Base-by-base conservation (phyloP, 2,329 filamentous ascomycete genomes). In the Penicillium concentricum region DNA sequence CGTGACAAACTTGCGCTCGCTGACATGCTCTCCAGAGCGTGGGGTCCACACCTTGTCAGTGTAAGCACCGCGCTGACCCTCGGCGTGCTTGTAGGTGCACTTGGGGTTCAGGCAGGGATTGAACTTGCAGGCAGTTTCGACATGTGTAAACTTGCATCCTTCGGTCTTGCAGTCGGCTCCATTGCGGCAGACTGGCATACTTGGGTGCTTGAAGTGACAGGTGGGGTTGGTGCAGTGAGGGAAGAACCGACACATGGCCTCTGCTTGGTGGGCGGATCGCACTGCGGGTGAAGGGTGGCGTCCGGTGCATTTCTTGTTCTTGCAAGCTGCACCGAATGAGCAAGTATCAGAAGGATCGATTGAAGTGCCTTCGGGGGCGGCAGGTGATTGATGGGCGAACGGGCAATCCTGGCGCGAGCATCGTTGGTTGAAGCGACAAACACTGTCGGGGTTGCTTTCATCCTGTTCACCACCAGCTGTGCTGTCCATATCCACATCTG, bases 361-460 rank as follows among this genome's bases (percentile, higher is more conserved):
- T 0, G 87, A 82, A 2, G 84, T 84, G 28, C 89, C 90, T 2
- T 88, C 87, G 4, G 91, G 89, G 32, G 93, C 92, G 2, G 90
- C 92, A 2, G 94, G 92, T 16, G 92, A 96, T 77, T 97, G 93
- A 70, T 99, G 94, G 18, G 91, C 94, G 73, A 91, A 99, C 63
- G 88, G 89, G 78, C 94, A 99, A 60, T 95, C 90, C 65, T 85
- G 86, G 75, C 95, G 95, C 38, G 89, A 90, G 79, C 94, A 99
- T 61, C 84, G 82, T 52, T 94, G 80, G 77, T 97, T 97, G 80
- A 87, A 99, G 69, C 89, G 91, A 84, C 94, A 99, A 60, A 93
- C 80, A 15, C 81, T 89, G 47, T 90, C 84, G 6, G 81, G 78
- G 1, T 81, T 79, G 70, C 82, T 66, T 74, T 79, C 77, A 79